Percentiles rank a stretch among this genome's conserved stretches.
phyloP scores from a whole-genome alignment of 179 eudicot genomes.

The Beta lomatogona region DNA sequence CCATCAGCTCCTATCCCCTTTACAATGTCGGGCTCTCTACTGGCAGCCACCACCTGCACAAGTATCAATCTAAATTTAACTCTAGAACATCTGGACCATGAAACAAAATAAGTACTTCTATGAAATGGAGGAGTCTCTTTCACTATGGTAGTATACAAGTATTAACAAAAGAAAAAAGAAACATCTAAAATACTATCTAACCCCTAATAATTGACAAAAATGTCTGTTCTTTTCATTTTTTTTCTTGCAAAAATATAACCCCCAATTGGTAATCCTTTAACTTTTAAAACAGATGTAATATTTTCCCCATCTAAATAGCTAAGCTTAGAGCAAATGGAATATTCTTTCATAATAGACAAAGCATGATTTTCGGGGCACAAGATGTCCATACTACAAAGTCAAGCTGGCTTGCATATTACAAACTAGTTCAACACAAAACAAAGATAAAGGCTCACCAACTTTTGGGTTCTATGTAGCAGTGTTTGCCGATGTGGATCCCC shows the following conservation, averaged over 20 bases:
- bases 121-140: background rate
- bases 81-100: background rate
- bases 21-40: constrained; percentile 20
- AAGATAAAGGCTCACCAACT: constrained; percentile 39
- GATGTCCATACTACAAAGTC: background rate
- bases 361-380: background rate
- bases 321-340: background rate
- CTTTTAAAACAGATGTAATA: background rate
- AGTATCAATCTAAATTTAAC: background rate
- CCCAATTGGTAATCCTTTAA: background rate
- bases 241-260: no score
- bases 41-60: constrained; percentile 19
- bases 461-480: constrained; percentile 31
- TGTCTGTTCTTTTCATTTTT: no score
- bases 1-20: constrained; percentile 16
- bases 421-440: background rate
- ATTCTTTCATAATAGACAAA: background rate
- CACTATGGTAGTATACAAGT: background rate
- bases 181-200: background rate
- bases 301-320: background rate
- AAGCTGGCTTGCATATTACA: background rate
- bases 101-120: background rate
- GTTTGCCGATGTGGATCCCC: constrained; percentile 24
- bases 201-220: background rate
- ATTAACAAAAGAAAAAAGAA: no score